phyloP scores from a whole-genome alignment of 176 grass and related monocot genomes.

The Oryza longistaminata region DNA sequence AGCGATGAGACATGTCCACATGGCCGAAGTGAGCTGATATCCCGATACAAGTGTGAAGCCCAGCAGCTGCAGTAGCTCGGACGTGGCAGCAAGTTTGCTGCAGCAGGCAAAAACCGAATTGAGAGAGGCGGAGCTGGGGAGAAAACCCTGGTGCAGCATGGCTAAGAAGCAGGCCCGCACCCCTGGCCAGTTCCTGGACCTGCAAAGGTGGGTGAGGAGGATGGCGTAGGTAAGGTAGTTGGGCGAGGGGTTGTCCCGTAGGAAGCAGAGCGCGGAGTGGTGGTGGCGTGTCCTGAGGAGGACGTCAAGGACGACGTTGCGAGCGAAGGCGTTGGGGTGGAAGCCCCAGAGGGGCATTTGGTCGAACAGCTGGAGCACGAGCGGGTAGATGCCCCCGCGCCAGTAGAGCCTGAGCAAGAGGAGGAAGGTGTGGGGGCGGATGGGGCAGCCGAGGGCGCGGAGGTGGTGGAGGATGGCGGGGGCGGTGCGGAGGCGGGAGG shows the following conservation, averaged over 20 bases:
- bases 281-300: constrained; percentile 55
- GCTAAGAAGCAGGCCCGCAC: constrained; percentile 39
- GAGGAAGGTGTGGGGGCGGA: constrained; percentile 75
- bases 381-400: constrained; percentile 60
- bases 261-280: constrained; percentile 35
- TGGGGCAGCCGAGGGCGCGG: constrained; percentile 49
- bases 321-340: constrained; percentile 64
- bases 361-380: constrained; percentile 67
- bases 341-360: constrained; percentile 72
- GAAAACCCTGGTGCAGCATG: constrained; percentile 58
- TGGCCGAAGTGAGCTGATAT: constrained; percentile 39
- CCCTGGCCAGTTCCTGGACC: constrained; percentile 50
- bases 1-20: constrained; percentile 84
- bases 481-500: constrained; percentile 51
- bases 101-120: constrained; percentile 63
- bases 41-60: constrained; percentile 59
- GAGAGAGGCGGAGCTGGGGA: constrained; percentile 41
- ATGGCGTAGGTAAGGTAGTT: constrained; percentile 88
- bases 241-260: constrained; percentile 40
- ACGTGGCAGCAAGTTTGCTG: constrained; percentile 53
- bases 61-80: constrained; percentile 62
- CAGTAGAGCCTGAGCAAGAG: constrained; percentile 76
- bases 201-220: constrained; percentile 64
- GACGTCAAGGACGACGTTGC: constrained; percentile 76
- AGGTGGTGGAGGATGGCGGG: constrained; percentile 53